Conservation (phyloP, 441 rosid genomes). For the Pelargonium fulgidum region DNA sequence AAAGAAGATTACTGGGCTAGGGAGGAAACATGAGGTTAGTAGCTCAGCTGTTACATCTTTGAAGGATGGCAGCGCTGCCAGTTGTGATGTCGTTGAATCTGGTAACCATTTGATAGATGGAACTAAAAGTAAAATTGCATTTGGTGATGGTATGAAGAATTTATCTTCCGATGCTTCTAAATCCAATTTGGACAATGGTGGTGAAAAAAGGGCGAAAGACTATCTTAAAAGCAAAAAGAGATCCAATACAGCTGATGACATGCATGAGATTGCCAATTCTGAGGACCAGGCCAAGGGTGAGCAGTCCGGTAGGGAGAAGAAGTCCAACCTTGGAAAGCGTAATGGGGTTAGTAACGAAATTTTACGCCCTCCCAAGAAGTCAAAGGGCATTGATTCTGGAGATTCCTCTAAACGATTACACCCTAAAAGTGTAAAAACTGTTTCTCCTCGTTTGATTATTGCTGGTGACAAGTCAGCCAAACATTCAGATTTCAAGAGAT, state of each 20-base stretch:
- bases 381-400: conserved; percentile 33
- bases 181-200: conserved; percentile 26
- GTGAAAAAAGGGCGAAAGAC: conserved; percentile 36
- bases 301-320: conserved; percentile 35
- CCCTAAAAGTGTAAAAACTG: conserved; percentile 25
- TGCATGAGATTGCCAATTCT: conserved; percentile 24
- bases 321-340: conserved; percentile 39
- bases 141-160: conserved; percentile 22
- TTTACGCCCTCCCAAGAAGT: conserved; percentile 47
- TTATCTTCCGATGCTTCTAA: conserved; percentile 22
- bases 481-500: conserved; percentile 24
- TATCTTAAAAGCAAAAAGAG: conserved; percentile 28
- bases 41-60: conserved; percentile 22
- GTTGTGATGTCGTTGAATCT: conserved; percentile 25
- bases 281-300: conserved; percentile 24
- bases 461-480: conserved; percentile 32
- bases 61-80: conserved; percentile 30
- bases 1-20: conserved; percentile 33
- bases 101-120: conserved; percentile 38
- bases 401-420: conserved; percentile 28
- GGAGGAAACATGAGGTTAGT: conserved; percentile 32
- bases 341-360: conserved; percentile 32
- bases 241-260: conserved; percentile 32
- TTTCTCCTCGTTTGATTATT: conserved; percentile 27
- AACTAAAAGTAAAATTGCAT: conserved; percentile 25